These are phyloP conservation scores for Crithidia bombi DNA, from an alignment of 208 protist species.

Conservation along the genomic window DNA sequence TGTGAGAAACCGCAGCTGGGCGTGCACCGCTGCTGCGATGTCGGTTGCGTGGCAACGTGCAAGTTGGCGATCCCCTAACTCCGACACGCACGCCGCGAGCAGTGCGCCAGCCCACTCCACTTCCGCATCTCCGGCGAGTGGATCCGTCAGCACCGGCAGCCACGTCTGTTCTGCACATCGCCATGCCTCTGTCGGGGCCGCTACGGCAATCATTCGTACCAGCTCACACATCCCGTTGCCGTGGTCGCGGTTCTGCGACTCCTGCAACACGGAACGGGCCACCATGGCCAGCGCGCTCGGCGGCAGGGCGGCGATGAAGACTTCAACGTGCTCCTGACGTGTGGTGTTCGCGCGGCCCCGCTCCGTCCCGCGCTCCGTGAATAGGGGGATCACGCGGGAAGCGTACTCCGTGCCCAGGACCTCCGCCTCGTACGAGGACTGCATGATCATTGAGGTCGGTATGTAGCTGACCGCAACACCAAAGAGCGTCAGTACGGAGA, in stretches of 20 bases:
- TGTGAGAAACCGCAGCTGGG: constrained; percentile 33
- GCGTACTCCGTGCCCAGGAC: constrained; percentile 20
- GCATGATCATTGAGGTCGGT: not conserved
- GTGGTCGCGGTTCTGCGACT: constrained; percentile 33
- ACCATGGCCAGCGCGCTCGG: constrained; percentile 17
- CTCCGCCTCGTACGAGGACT: constrained; percentile 17
- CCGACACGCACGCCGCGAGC: constrained; percentile 46
- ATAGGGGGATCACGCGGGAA: constrained; percentile 16
- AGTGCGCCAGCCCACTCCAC: constrained; percentile 45
- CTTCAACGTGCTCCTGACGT: constrained; percentile 5
- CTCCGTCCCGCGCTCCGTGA: constrained; percentile 20
- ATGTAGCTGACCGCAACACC: constrained; percentile 29
- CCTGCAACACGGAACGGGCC: constrained; percentile 14
- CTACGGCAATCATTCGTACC: constrained; percentile 41
- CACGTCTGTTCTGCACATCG: constrained; percentile 35
- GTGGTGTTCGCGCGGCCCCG: not conserved
- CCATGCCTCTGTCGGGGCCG: constrained; percentile 43
- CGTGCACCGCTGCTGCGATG: constrained; percentile 7
- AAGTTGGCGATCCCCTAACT: constrained; percentile 28
- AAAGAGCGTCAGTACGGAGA: constrained; percentile 22
- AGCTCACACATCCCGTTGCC: constrained; percentile 33
- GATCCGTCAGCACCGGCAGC: constrained; percentile 41
- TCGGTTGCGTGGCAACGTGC: constrained; percentile 12
- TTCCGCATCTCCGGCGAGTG: constrained; percentile 26
- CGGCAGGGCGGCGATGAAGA: constrained; percentile 27